Percentiles rank a stretch among this genome's conserved stretches.
These are phyloP conservation scores for Sparassis latifolia DNA, from an alignment of 1,284 basidiomycete genomes.

Conservation along the genomic window DNA sequence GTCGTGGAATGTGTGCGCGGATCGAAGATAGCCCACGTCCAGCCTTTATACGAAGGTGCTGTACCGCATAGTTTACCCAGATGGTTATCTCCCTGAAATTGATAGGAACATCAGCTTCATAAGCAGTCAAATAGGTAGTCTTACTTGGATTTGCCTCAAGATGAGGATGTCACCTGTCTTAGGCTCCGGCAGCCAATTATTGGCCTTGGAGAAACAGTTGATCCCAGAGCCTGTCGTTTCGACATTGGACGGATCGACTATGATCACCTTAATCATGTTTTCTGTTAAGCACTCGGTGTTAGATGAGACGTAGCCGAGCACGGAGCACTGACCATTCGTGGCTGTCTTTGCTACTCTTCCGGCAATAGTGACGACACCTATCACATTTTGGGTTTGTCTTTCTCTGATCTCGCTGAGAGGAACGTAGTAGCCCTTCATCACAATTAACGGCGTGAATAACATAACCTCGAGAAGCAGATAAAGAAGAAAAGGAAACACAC, in stretches of 20 bases:
- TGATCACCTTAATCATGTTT: slow-evolving; percentile 16
- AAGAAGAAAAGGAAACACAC: background rate
- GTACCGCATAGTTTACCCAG: slow-evolving; percentile 27
- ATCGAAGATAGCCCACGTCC: slow-evolving; percentile 25
- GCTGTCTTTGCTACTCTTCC: slow-evolving; percentile 5
- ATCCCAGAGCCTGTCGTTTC: slow-evolving; percentile 29
- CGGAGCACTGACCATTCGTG: slow-evolving; percentile 13
- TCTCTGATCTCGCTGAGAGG: slow-evolving; percentile 10
- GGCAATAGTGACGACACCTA: slow-evolving; percentile 16
- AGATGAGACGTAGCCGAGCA: background rate
- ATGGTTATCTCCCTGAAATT: slow-evolving; percentile 23
- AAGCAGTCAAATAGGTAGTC: background rate
- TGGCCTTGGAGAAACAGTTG: slow-evolving; percentile 46
- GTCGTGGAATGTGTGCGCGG: slow-evolving; percentile 20
- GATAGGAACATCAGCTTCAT: too few relatives aligned
- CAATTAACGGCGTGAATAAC: too few relatives aligned
- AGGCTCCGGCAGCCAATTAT: slow-evolving; percentile 43
- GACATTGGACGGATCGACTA: slow-evolving; percentile 40
- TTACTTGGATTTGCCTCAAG: slow-evolving; percentile 21
- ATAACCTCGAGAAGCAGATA: too few relatives aligned
- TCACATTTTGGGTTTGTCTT: slow-evolving; percentile 11
- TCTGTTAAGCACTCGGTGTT: slow-evolving; percentile 11
- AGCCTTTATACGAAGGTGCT: slow-evolving; percentile 19
- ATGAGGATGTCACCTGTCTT: slow-evolving; percentile 39
- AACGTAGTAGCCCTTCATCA: slow-evolving; percentile 10